Conservation (phyloP, 768 basidiomycete genomes). For the Pisolithus orientalis region DNA sequence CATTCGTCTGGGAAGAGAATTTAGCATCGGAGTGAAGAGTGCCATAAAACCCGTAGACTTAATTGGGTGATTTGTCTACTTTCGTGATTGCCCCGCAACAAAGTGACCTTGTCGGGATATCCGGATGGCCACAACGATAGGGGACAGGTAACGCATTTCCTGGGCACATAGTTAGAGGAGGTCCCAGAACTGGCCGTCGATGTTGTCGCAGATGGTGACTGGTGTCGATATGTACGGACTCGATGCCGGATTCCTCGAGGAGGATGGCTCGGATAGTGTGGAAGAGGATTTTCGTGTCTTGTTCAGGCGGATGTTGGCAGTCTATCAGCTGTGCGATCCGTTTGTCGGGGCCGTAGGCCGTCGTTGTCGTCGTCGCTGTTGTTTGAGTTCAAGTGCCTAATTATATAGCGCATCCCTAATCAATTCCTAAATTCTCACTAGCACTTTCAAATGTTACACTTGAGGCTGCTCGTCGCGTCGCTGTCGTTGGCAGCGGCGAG, state of each 20-base stretch:
- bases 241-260: constrained; percentile 96
- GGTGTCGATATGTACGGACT: constrained; percentile 93
- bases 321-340: constrained; percentile 87
- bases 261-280: constrained; percentile 82
- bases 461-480: constrained; percentile 11
- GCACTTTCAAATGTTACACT: constrained; percentile 7
- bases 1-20: constrained; percentile 66
- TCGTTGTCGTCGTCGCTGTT: constrained; percentile 7
- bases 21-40: not conserved
- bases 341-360: constrained; percentile 53
- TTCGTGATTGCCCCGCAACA: constrained; percentile 94
- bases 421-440: not conserved
- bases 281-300: constrained; percentile 91
- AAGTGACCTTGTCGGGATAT: constrained; percentile 88
- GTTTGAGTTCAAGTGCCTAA: not conserved
- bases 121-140: constrained; percentile 32
- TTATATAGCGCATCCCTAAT: not conserved
- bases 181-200: constrained; percentile 98
- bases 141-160: constrained; percentile 50
- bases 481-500: constrained; percentile 17
- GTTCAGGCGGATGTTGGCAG: constrained; percentile 84
- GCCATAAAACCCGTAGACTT: constrained; percentile 97
- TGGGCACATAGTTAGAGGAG: constrained; percentile 70
- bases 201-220: constrained; percentile 93
- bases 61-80: constrained; percentile 97